Evolutionary conservation across 768 basidiomycete species (phyloP).

Genomic region (Harrya chromipes): DNA sequence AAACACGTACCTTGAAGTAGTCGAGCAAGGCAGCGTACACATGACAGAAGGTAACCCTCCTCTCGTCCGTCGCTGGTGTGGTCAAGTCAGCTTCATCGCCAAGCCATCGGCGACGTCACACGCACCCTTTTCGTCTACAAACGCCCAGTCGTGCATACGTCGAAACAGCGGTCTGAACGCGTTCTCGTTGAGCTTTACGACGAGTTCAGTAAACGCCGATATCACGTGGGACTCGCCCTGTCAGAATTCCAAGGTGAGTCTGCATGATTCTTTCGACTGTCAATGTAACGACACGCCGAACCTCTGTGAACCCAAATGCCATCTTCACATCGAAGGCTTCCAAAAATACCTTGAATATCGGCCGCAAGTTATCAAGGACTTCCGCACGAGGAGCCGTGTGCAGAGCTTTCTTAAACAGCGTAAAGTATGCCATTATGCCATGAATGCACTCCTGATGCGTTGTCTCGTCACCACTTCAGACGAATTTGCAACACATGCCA

Average conservation of each 20-base stretch:
- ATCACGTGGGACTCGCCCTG: constrained; percentile 58
- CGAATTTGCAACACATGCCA: not conserved
- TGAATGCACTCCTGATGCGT: constrained; percentile 22
- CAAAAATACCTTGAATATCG: constrained; percentile 75
- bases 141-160: constrained; percentile 93
- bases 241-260: not conserved
- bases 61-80: constrained; percentile 33
- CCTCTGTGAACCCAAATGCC: constrained; percentile 27
- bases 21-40: constrained; percentile 72
- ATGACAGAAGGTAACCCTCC: constrained; percentile 71
- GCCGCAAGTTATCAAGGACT: constrained; percentile 62
- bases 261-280: no score
- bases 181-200: constrained; percentile 89
- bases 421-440: constrained; percentile 51
- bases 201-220: constrained; percentile 80
- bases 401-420: constrained; percentile 61
- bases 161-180: constrained; percentile 91
- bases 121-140: constrained; percentile 52
- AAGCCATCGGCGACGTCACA: not conserved
- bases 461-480: not conserved
- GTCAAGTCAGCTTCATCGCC: not conserved
- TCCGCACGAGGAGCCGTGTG: constrained; percentile 61
- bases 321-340: constrained; percentile 63
- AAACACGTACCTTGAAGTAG: constrained; percentile 74
- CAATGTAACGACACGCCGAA: constrained; percentile 5